These are phyloP conservation scores for Pseudoturritis turrita DNA, from an alignment of 345 rosid genomes.

Conservation along the genomic window DNA sequence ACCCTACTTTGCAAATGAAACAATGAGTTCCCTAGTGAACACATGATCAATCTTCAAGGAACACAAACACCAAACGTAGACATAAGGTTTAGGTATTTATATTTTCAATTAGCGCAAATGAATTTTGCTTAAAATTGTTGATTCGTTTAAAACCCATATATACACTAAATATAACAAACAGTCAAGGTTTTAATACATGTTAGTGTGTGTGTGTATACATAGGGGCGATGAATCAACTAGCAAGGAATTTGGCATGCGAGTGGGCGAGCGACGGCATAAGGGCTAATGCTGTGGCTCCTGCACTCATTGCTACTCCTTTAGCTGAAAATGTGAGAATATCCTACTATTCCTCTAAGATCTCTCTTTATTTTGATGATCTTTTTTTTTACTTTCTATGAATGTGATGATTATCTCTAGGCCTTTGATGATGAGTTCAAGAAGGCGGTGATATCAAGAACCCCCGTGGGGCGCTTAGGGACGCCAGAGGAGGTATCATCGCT, in stretches of 20 bases:
- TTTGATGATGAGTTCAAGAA: neutral
- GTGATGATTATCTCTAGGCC: neutral
- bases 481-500: conserved; percentile 42
- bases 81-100: too few species aligned
- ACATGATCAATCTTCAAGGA: too few species aligned
- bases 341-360: neutral
- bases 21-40: too few species aligned
- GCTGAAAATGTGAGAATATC: neutral
- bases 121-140: too few species aligned
- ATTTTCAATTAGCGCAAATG: too few species aligned
- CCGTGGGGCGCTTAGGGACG: conserved; percentile 35
- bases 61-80: too few species aligned
- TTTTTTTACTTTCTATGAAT: neutral
- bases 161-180: neutral
- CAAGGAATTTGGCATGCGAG: conserved; percentile 21
- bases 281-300: conserved; percentile 11
- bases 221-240: conserved; percentile 18
- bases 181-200: neutral
- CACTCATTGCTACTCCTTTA: neutral
- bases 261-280: conserved; percentile 17
- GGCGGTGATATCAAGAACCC: conserved; percentile 16
- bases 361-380: neutral
- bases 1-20: too few species aligned
- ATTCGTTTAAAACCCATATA: too few species aligned
- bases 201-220: neutral